Conservation (phyloP, 2,329 filamentous ascomycete species). For the Calonectria fujianensis region DNA sequence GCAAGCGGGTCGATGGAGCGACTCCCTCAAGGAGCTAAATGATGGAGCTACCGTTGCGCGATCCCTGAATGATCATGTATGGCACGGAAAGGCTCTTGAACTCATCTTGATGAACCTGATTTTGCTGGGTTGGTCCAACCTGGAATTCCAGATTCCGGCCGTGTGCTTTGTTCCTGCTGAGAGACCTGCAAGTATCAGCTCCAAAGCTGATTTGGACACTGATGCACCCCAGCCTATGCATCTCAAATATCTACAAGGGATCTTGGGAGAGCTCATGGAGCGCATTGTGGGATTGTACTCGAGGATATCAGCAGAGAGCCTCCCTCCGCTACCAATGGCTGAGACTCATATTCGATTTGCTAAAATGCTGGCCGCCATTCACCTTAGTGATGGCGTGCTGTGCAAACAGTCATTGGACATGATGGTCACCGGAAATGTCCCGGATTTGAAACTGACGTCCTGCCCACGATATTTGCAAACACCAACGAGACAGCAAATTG, state of each 20-base stretch:
- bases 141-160: conserved; percentile 86
- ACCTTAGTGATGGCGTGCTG: conserved; percentile 78
- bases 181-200: conserved; percentile 61
- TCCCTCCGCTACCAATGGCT: conserved; percentile 82
- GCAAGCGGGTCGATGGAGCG: conserved; percentile 91
- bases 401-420: conserved; percentile 77
- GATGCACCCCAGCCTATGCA: conserved; percentile 70
- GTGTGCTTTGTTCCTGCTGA: conserved; percentile 73
- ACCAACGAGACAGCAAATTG: conserved; percentile 78
- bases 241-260: conserved; percentile 71
- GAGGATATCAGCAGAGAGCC: conserved; percentile 80
- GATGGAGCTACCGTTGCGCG: conserved; percentile 87
- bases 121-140: conserved; percentile 87
- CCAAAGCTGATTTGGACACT: conserved; percentile 53
- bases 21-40: conserved; percentile 88
- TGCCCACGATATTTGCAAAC: conserved; percentile 73
- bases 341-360: conserved; percentile 85
- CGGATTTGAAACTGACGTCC: conserved; percentile 69
- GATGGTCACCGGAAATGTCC: conserved; percentile 77
- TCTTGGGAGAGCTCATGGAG: conserved; percentile 84
- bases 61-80: conserved; percentile 91
- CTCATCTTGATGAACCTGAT: conserved; percentile 88
- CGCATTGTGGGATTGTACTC: conserved; percentile 85
- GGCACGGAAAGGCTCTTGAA: conserved; percentile 97
- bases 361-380: conserved; percentile 80